Conservation (phyloP, 495 filamentous ascomycete species). For the Penicillium desertorum region DNA sequence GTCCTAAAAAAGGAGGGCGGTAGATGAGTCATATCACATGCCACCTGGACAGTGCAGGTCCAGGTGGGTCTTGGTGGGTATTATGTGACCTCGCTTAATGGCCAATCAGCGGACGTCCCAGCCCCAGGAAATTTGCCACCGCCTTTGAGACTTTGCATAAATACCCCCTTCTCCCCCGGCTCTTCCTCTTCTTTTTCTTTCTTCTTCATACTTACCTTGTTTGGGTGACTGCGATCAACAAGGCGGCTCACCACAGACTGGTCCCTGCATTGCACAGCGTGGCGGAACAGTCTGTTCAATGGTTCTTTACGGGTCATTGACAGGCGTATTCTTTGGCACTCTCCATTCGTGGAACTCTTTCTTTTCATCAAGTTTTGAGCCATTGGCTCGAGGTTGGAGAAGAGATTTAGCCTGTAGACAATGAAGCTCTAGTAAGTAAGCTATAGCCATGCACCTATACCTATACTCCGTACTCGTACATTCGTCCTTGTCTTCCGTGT, state of each 20-base stretch:
- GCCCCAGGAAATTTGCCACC: constrained; percentile 17
- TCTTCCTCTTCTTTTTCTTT: constrained; percentile 43
- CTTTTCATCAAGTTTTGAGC: constrained; percentile 56
- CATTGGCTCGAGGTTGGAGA: constrained; percentile 51
- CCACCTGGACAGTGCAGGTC: too few species aligned
- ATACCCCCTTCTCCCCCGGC: constrained; percentile 16
- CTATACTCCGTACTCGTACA: too few species aligned
- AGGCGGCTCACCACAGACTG: constrained; percentile 57
- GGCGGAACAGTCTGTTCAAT: constrained; percentile 60
- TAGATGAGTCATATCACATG: constrained; percentile 4
- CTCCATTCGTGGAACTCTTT: constrained; percentile 37
- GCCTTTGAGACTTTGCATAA: constrained; percentile 25
- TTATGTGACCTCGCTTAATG: not conserved
- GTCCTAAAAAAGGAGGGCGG: not conserved
- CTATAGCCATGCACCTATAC: too few species aligned
- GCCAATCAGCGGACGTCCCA: not conserved
- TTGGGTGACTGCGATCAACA: constrained; percentile 62
- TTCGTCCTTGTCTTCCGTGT: too few species aligned
- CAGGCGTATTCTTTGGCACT: constrained; percentile 70
- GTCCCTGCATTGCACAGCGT: constrained; percentile 71
- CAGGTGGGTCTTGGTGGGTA: not conserved
- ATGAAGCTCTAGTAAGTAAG: too few species aligned
- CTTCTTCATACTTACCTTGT: constrained; percentile 78
- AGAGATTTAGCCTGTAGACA: constrained; percentile 28
- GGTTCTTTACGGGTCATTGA: constrained; percentile 59